These are phyloP conservation scores for Malassezia obtusa DNA, from an alignment of 1,284 basidiomycete genomes.

Conservation along the genomic window DNA sequence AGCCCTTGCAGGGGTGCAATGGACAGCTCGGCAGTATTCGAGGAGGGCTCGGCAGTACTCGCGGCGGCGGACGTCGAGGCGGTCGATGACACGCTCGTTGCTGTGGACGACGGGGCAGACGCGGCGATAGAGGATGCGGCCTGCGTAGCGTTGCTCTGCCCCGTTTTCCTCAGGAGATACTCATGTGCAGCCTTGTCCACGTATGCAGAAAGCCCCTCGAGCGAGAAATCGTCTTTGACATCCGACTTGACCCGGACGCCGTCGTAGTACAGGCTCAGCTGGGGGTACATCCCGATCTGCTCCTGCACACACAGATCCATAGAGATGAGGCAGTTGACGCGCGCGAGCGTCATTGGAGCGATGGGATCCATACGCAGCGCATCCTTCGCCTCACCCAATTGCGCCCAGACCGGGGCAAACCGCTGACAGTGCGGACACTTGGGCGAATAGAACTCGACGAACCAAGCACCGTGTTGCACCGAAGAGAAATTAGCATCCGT, in stretches of 20 bases:
- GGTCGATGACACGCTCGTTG: neutral
- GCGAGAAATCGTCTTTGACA: conserved; percentile 10
- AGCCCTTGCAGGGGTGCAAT: conserved; percentile 12
- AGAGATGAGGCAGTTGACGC: conserved; percentile 37
- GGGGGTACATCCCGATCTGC: conserved; percentile 26
- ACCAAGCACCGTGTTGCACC: conserved; percentile 33
- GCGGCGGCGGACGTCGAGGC: neutral
- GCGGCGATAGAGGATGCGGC: neutral
- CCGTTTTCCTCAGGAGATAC: neutral
- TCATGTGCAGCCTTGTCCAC: neutral
- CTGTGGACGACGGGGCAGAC: neutral
- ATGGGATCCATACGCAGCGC: conserved; percentile 51
- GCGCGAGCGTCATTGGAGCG: conserved; percentile 39
- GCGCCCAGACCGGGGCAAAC: conserved; percentile 74
- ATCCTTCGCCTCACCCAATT: conserved; percentile 57
- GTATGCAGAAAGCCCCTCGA: neutral
- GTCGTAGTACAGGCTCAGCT: conserved; percentile 34
- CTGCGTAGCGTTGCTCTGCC: neutral
- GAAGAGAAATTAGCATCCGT: conserved; percentile 33
- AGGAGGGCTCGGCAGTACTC: conserved; percentile 1
- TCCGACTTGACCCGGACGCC: conserved; percentile 24
- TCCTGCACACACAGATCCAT: conserved; percentile 35
- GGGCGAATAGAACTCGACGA: conserved; percentile 52
- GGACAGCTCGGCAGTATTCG: neutral
- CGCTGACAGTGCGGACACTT: conserved; percentile 66